A percentile compares a stretch with the other conserved stretches of the same genome.
Conservation (phyloP, 2,329 filamentous ascomycete genomes). For the Leptosphaerulina australis region DNA sequence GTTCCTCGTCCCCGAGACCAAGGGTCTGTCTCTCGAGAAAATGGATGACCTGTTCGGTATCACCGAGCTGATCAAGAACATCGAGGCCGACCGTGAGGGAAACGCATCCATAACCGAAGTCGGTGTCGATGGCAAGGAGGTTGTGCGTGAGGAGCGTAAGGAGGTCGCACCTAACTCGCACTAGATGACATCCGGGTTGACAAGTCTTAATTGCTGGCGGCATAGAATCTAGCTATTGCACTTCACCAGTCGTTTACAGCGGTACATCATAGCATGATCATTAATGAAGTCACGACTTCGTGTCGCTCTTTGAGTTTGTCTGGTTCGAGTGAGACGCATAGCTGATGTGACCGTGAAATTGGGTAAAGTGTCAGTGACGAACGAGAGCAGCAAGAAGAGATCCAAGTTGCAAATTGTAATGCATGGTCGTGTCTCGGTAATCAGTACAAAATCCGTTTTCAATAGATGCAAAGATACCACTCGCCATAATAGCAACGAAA, state of each 20-base stretch:
- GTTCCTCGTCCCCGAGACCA: slow-evolving; percentile 75
- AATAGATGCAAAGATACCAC: background rate
- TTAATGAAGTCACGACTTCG: slow-evolving; percentile 26
- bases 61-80: slow-evolving; percentile 54
- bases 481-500: background rate
- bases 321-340: background rate
- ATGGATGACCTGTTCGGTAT: slow-evolving; percentile 72
- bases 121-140: slow-evolving; percentile 40
- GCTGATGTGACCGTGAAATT: background rate
- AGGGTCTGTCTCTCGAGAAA: slow-evolving; percentile 66
- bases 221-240: background rate
- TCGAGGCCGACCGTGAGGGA: slow-evolving; percentile 41
- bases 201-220: background rate
- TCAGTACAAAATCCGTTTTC: slow-evolving; percentile 7
- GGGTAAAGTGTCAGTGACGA: background rate
- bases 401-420: background rate
- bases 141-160: slow-evolving; percentile 33
- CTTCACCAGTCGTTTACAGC: background rate
- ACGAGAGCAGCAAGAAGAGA: background rate
- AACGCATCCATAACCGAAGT: slow-evolving; percentile 29
- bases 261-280: background rate
- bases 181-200: background rate
- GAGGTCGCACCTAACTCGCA: slow-evolving; percentile 27
- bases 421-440: slow-evolving; percentile 8
- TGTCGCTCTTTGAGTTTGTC: slow-evolving; percentile 19